These are phyloP conservation scores for Paracorniculantispora psalliotae DNA, from an alignment of 2,329 filamentous ascomycete genomes.

Conservation along the genomic window DNA sequence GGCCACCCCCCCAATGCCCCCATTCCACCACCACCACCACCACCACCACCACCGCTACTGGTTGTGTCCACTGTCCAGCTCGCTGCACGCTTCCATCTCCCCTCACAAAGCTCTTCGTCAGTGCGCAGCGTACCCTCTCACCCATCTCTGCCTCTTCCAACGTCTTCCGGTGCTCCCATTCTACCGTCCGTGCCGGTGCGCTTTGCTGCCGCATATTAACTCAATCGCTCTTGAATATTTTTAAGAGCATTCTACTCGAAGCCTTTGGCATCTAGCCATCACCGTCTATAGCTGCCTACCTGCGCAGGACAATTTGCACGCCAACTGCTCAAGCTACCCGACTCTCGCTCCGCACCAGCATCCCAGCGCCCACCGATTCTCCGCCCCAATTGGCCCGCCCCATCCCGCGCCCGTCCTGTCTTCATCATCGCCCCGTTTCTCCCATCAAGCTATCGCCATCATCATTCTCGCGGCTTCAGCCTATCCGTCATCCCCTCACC, in stretches of 20 bases:
- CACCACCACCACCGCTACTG: too few relatives aligned
- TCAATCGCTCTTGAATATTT: neutral
- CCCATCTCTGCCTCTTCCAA: neutral
- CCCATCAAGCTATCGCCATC: neutral
- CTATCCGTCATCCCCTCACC: neutral
- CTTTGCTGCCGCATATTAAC: neutral
- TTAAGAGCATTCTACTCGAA: neutral
- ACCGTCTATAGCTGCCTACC: neutral
- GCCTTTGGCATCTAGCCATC: neutral
- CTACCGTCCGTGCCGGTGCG: neutral
- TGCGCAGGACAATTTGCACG: too few relatives aligned
- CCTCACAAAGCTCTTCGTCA: neutral
- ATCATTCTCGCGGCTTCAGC: neutral
- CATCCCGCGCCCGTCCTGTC: neutral
- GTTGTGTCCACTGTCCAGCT: too few relatives aligned
- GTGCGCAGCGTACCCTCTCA: neutral
- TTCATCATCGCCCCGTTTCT: neutral
- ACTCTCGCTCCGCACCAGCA: slow-evolving; percentile 9
- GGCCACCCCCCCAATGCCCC: neutral
- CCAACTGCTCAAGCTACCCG: too few relatives aligned
- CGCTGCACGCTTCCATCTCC: neutral
- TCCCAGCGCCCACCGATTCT: slow-evolving; percentile 6
- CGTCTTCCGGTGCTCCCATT: neutral
- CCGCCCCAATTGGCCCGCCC: slow-evolving; percentile 11
- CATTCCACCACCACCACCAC: neutral